Conservation (phyloP, 148 eudicot genomes). For the Rhododendron simsii region DNA sequence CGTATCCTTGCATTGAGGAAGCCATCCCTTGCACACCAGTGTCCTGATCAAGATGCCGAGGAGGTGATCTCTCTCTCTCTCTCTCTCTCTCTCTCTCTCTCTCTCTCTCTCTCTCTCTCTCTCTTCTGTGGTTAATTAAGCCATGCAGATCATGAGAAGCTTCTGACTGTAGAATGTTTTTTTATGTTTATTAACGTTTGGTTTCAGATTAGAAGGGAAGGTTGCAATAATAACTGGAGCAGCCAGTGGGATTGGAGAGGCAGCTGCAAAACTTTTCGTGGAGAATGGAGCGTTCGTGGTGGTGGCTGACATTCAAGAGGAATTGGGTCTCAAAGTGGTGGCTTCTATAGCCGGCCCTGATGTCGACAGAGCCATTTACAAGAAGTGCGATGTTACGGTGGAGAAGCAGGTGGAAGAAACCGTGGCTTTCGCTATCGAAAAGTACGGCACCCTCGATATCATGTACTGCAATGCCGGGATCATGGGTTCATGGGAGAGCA, state of each 20-base stretch:
- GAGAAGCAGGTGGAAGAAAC: neutral
- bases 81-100: too few species aligned
- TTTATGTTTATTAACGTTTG: neutral
- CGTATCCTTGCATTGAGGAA: too few species aligned
- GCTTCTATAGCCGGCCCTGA: neutral
- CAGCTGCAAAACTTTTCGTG: constrained; percentile 9
- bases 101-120: too few species aligned
- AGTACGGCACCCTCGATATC: neutral
- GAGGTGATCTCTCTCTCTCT: too few species aligned
- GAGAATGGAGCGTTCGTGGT: constrained; percentile 12
- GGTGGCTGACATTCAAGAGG: constrained; percentile 14
- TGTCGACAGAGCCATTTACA: neutral
- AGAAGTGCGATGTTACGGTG: neutral
- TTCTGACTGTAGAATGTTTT: too few species aligned
- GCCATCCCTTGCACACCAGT: too few species aligned
- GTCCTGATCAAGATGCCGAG: too few species aligned
- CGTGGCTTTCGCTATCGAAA: neutral
- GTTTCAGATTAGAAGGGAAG: neutral
- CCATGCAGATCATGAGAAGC: too few species aligned
- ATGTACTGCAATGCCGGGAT: neutral
- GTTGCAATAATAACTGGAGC: constrained; percentile 11
- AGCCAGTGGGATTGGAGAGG: constrained; percentile 19
- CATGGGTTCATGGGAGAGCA: neutral
- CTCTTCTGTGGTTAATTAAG: too few species aligned
- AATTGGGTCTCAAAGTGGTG: neutral